phyloP scores from a whole-genome alignment of 345 rosid species.

The Populus deltoides region DNA sequence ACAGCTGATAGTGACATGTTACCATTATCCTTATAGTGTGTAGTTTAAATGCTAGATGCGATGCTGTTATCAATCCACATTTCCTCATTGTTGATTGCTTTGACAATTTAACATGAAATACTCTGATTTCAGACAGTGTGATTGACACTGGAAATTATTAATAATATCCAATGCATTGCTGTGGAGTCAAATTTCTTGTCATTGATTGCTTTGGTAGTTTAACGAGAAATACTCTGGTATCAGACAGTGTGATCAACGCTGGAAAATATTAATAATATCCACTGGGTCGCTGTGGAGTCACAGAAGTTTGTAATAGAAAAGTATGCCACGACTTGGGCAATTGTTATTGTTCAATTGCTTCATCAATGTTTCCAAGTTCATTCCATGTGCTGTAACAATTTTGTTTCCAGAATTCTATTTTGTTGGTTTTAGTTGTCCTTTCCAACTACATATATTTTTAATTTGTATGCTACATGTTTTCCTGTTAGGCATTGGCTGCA shows the following conservation, averaged over 20 bases:
- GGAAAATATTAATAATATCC: not conserved
- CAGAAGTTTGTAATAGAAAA: not conserved
- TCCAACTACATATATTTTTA: not conserved
- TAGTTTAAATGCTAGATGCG: not conserved
- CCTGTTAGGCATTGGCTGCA: constrained; percentile 71
- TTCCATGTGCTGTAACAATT: not conserved
- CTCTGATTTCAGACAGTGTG: not conserved
- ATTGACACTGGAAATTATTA: not conserved
- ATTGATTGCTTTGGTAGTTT: not conserved
- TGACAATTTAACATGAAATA: not conserved
- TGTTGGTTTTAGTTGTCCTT: not conserved
- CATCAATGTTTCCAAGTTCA: not conserved
- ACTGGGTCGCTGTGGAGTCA: not conserved
- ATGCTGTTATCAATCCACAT: not conserved
- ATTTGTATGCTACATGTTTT: not conserved
- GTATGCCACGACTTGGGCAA: not conserved
- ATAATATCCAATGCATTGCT: not conserved
- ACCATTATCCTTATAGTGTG: not conserved
- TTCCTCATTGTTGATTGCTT: not conserved
- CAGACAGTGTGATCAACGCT: not conserved
- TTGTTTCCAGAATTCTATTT: not conserved
- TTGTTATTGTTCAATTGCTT: not conserved
- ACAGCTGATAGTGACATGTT: too few species aligned
- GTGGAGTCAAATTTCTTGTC: not conserved
- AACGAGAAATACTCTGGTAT: not conserved